A percentile compares a stretch with the other conserved stretches of the same genome.
Evolutionary conservation across 2,329 filamentous ascomycete species (phyloP).

Genomic region (Botrytis fabae): DNA sequence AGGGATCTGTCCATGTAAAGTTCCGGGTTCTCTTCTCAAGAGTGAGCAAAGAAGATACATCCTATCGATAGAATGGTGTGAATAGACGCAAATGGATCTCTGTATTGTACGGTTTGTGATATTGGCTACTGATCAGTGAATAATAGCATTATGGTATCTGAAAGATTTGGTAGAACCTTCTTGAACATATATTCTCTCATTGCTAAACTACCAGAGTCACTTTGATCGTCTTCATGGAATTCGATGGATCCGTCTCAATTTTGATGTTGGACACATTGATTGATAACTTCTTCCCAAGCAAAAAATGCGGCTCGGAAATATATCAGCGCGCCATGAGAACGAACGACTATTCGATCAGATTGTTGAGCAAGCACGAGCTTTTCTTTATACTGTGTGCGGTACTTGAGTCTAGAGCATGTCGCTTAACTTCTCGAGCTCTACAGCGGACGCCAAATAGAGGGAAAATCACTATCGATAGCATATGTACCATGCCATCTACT

Average conservation of each 20-base stretch:
- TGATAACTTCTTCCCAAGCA: neutral
- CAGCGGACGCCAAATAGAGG: neutral
- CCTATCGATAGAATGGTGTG: neutral
- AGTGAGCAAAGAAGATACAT: neutral
- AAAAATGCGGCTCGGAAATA: neutral
- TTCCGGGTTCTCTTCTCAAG: neutral
- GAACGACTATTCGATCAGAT: neutral
- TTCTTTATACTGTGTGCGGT: neutral
- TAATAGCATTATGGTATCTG: neutral
- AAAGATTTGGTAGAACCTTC: neutral
- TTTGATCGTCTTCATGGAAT: neutral
- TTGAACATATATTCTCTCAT: neutral
- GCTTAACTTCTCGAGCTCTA: neutral
- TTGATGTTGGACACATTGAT: neutral
- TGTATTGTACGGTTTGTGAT: accelerated
- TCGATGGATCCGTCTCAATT: neutral
- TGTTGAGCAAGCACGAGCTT: neutral
- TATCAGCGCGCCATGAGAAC: neutral
- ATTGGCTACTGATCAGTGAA: neutral
- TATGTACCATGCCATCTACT: neutral
- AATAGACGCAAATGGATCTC: neutral
- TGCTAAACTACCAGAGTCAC: neutral
- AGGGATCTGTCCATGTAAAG: neutral
- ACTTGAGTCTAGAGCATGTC: neutral
- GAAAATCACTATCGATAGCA: neutral